These are phyloP conservation scores for Trametes cubensis DNA, from an alignment of 768 basidiomycete species.

Conservation along the genomic window DNA sequence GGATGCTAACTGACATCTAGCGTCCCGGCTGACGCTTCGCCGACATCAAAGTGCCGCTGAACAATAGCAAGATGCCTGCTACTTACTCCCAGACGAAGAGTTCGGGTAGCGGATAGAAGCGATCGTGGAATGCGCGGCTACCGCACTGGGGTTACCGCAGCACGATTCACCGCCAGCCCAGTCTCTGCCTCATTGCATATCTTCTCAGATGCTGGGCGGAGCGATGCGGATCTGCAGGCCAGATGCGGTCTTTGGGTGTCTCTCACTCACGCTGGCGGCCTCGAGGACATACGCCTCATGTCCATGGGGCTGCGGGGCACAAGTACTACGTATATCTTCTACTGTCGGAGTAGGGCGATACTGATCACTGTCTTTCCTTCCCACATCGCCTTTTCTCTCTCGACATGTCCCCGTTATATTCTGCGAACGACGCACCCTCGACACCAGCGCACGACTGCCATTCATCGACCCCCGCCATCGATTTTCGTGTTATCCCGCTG, in stretches of 20 bases:
- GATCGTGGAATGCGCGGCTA: not conserved
- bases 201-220: not conserved
- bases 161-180: not conserved
- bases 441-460: not conserved
- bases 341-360: not conserved
- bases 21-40: not conserved
- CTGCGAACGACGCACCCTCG: not conserved
- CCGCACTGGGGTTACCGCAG: constrained; percentile 9
- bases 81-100: not conserved
- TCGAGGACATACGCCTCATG: constrained; percentile 7
- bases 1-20: not conserved
- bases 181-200: constrained; percentile 5
- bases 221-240: constrained; percentile 8
- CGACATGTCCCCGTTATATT: constrained; percentile 5
- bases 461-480: not conserved
- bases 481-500: not conserved
- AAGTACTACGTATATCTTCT: constrained; percentile 4
- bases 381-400: constrained; percentile 5
- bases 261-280: not conserved
- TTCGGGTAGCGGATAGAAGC: not conserved
- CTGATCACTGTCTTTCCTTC: constrained; percentile 1
- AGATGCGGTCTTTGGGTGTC: constrained; percentile 1
- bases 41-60: not conserved
- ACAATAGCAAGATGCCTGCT: not conserved
- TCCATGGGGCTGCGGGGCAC: constrained; percentile 1